phyloP scores from a whole-genome alignment of 306 rosid species.

The cucumber (Cucumis sativus) region DNA sequence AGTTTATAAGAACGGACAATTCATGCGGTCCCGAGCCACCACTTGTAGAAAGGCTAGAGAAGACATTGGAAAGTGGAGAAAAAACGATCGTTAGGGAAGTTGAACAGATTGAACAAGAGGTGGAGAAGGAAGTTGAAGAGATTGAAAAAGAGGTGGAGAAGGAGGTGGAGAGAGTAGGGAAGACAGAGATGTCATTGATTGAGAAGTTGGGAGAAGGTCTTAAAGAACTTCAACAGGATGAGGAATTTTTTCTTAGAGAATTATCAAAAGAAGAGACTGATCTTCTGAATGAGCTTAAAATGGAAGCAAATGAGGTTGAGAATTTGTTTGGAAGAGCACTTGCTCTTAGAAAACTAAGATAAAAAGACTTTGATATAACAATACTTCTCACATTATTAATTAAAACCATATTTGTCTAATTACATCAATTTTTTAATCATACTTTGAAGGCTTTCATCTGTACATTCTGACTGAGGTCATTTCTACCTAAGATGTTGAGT shows the following conservation, averaged over 20 bases:
- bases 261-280: constrained; percentile 71
- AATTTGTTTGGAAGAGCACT: constrained; percentile 61
- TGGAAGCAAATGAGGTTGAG: constrained; percentile 78
- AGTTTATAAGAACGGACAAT: constrained; percentile 65
- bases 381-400: not conserved
- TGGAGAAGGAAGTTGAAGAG: constrained; percentile 27
- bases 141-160: constrained; percentile 57
- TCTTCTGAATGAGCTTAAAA: constrained; percentile 40
- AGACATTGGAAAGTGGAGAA: constrained; percentile 80
- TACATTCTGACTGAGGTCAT: not conserved
- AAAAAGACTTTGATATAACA: not conserved
- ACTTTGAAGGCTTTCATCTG: not conserved
- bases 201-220: constrained; percentile 63
- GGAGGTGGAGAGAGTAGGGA: constrained; percentile 30
- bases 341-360: constrained; percentile 69
- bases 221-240: constrained; percentile 56
- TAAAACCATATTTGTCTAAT: not conserved
- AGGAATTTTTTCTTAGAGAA: constrained; percentile 49
- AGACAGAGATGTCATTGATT: constrained; percentile 46
- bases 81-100: constrained; percentile 58
- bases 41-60: constrained; percentile 76
- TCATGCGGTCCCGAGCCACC: constrained; percentile 95
- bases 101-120: constrained; percentile 60
- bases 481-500: not conserved
- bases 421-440: not conserved